Base-by-base conservation (phyloP, 1,139 yeast genomes). In the Pichia norvegensis region DNA sequence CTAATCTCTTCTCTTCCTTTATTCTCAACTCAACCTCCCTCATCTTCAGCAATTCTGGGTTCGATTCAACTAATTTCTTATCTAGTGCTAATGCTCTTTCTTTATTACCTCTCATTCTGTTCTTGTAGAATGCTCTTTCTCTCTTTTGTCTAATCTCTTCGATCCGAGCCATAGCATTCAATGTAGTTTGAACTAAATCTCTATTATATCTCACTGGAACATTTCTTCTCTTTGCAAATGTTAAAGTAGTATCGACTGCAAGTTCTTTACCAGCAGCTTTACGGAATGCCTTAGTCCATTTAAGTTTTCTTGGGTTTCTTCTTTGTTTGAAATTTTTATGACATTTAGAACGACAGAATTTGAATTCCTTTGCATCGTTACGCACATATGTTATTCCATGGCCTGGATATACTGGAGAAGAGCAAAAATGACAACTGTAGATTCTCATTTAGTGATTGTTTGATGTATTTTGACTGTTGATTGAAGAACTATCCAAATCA, bases 271-370 rank as follows among this genome's bases (percentile, higher is more conserved):
- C 99, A 44, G 97, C 97, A 51, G 97, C 95, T 68, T 92, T 92
- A 72, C 99, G 82, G 78, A 94, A 92, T 1, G 98, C 97, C 69
- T 94, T 92, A 50, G 98, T 92, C 98, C 98, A 92, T 70, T 79
- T 84, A 68, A 90, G 81, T 70, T 92, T 92, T 72, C 99, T 84
- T 59, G 99, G 99, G 72, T 92, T 92, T 70, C 99, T 84, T 75
- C 96, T 90, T 74, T 88, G 95, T 68, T 92, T 92, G 81, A 92
- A 92, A 49, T 92, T 85, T 66, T 88, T 87, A 71, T 92, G 98
- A 71, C 99, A 92, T 67, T 94, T 92, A 54, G 97, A 88, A 67
- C 97, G 87, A 67, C 99, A 92, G 72, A 92, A 92, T 61, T 95
- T 77, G 66, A 92, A 92, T 69, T 88, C 97, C 64, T 92, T 92